Percentiles rank a stretch among this genome's conserved stretches.
phyloP scores from a whole-genome alignment of 2,329 filamentous ascomycete species.

The Stachybotrys elegans region DNA sequence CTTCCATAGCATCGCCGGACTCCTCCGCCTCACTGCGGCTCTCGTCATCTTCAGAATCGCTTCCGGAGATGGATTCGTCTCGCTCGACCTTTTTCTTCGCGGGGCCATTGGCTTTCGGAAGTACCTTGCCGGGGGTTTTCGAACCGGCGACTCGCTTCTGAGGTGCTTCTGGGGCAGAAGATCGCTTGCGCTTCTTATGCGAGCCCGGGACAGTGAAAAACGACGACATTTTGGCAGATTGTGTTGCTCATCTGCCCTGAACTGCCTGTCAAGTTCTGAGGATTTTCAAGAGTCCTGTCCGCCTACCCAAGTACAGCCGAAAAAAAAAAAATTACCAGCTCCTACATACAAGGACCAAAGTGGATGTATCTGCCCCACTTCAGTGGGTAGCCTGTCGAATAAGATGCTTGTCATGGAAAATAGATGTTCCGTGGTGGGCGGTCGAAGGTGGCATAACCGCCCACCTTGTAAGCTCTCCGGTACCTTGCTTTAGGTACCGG shows the following conservation, averaged over 20 bases:
- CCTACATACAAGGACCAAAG: too few relatives aligned
- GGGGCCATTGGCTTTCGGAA: slow-evolving; percentile 32
- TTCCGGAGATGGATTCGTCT: slow-evolving; percentile 81
- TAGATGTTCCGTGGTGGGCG: slow-evolving; percentile 2
- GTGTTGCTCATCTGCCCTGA: slow-evolving; percentile 19
- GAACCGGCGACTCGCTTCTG: slow-evolving; percentile 55
- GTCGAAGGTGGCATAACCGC: slow-evolving; percentile 1
- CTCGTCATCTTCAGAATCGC: slow-evolving; percentile 66
- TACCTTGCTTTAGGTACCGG: not conserved
- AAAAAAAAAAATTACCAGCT: slow-evolving; percentile 41
- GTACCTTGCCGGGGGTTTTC: slow-evolving; percentile 35
- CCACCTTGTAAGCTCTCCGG: too few relatives aligned
- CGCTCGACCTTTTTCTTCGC: slow-evolving; percentile 43
- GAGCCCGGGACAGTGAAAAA: slow-evolving; percentile 89
- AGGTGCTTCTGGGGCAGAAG: slow-evolving; percentile 45
- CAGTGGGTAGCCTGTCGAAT: too few relatives aligned
- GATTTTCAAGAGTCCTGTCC: not conserved
- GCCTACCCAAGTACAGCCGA: too few relatives aligned
- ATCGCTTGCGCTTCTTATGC: slow-evolving; percentile 85
- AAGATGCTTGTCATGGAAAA: not conserved
- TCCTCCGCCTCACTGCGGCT: slow-evolving; percentile 32
- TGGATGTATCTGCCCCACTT: too few relatives aligned
- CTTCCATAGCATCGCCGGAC: slow-evolving; percentile 39
- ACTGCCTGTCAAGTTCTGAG: slow-evolving; percentile 16
- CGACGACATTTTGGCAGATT: slow-evolving; percentile 67